Evolutionary conservation across 2,329 filamentous ascomycete species (phyloP).

Genomic region (Penicillium sp.): DNA sequence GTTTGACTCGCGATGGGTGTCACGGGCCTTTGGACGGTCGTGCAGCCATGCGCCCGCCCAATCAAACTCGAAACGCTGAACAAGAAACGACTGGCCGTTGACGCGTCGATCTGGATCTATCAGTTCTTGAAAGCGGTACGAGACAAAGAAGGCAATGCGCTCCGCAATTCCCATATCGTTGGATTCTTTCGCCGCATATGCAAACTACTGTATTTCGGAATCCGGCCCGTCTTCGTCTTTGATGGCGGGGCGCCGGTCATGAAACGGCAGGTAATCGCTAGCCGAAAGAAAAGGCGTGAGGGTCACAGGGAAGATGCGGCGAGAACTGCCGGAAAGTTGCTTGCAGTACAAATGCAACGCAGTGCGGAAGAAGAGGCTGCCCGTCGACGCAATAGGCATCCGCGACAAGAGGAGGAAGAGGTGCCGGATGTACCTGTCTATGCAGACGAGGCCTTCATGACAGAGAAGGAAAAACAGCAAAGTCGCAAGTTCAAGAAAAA

Average conservation of each 20-base stretch:
- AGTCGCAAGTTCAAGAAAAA: slow-evolving; percentile 80
- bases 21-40: slow-evolving; percentile 92
- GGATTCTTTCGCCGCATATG: slow-evolving; percentile 98
- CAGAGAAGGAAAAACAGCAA: slow-evolving; percentile 67
- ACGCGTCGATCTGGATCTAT: slow-evolving; percentile 99
- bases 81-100: slow-evolving; percentile 90
- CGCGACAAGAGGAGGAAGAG: slow-evolving; percentile 58
- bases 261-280: slow-evolving; percentile 85
- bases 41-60: slow-evolving; percentile 90
- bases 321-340: slow-evolving; percentile 81
- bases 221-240: slow-evolving; percentile 95
- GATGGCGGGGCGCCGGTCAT: slow-evolving; percentile 89
- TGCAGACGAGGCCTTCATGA: slow-evolving; percentile 83
- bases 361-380: slow-evolving; percentile 75
- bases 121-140: slow-evolving; percentile 98
- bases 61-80: slow-evolving; percentile 96
- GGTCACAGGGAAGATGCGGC: slow-evolving; percentile 89
- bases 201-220: slow-evolving; percentile 94
- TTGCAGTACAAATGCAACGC: slow-evolving; percentile 92
- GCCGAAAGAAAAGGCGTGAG: slow-evolving; percentile 73
- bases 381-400: slow-evolving; percentile 53
- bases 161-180: slow-evolving; percentile 92
- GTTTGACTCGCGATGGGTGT: slow-evolving; percentile 70
- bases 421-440: slow-evolving; percentile 77
- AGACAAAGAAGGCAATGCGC: slow-evolving; percentile 94